Conservation (phyloP, 306 rosid genomes). For the Prunus persica region DNA sequence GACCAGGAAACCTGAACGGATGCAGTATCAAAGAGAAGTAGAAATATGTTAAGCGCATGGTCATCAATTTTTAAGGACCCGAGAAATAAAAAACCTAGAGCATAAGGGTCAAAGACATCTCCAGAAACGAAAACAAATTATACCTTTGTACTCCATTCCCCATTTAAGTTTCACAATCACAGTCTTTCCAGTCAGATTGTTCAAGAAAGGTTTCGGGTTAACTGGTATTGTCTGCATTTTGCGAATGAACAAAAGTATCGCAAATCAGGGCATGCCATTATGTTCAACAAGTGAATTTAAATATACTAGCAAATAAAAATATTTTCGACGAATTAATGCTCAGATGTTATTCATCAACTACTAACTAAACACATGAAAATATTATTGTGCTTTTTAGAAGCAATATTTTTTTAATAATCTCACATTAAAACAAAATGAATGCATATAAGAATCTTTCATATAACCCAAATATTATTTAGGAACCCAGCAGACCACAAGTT, state of each 20-base stretch:
- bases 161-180: conserved; percentile 53
- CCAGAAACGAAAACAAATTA: neutral
- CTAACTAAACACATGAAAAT: neutral
- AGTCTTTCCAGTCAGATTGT: conserved; percentile 57
- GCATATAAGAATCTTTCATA: too few relatives aligned
- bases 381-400: neutral
- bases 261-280: neutral
- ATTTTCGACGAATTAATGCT: neutral
- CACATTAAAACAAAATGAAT: too few relatives aligned
- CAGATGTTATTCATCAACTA: neutral
- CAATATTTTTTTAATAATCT: too few relatives aligned
- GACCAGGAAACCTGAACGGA: conserved; percentile 46
- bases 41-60: neutral
- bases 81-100: neutral
- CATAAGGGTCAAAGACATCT: neutral
- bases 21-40: neutral
- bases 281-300: neutral
- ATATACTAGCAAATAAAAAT: neutral
- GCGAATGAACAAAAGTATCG: neutral
- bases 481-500: too few relatives aligned
- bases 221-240: conserved; percentile 47
- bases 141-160: conserved; percentile 67
- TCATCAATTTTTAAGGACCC: neutral
- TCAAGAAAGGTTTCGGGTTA: conserved; percentile 58
- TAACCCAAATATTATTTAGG: too few relatives aligned